Conservation (phyloP, 2,329 filamentous ascomycete species). For the Dactylellina drechsleri region DNA sequence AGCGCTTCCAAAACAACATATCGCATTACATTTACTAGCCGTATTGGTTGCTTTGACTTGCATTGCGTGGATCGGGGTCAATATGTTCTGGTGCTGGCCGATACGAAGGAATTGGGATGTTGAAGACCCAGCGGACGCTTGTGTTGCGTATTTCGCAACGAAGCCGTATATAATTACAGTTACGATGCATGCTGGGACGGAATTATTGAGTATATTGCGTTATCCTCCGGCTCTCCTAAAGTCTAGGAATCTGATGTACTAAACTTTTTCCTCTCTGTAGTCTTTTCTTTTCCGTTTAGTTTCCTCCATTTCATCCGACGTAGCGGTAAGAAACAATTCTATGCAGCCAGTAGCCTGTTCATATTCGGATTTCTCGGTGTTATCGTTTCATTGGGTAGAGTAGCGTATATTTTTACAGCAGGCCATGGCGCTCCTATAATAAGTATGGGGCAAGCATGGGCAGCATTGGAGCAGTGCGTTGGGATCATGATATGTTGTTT, state of each 20-base stretch:
- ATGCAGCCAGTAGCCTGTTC: constrained; percentile 23
- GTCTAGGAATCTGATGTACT: background rate
- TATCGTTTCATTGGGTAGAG: constrained; percentile 15
- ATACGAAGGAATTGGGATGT: constrained; percentile 34
- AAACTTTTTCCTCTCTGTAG: background rate
- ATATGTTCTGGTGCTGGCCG: constrained; percentile 38
- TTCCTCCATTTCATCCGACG: constrained; percentile 20
- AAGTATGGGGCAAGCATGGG: constrained; percentile 31
- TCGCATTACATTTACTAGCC: constrained; percentile 7
- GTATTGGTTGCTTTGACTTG: background rate
- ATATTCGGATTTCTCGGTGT: constrained; percentile 29
- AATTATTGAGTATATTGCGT: constrained; percentile 27
- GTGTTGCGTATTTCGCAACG: constrained; percentile 31
- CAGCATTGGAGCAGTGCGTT: constrained; percentile 21
- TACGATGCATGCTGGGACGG: constrained; percentile 18
- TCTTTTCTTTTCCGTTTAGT: constrained; percentile 36
- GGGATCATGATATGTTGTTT: constrained; percentile 38
- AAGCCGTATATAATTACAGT: constrained; percentile 20
- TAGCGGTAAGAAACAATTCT: constrained; percentile 15
- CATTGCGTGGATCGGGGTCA: constrained; percentile 18
- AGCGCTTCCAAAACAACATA: constrained; percentile 9
- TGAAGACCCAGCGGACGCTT: background rate
- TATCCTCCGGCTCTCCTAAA: too few species aligned
- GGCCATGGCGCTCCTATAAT: constrained; percentile 15
- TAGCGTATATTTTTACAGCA: constrained; percentile 28